Evolutionary conservation across 305 asterid genomes (phyloP).

Genomic region (Stenogyne calaminthoides): DNA sequence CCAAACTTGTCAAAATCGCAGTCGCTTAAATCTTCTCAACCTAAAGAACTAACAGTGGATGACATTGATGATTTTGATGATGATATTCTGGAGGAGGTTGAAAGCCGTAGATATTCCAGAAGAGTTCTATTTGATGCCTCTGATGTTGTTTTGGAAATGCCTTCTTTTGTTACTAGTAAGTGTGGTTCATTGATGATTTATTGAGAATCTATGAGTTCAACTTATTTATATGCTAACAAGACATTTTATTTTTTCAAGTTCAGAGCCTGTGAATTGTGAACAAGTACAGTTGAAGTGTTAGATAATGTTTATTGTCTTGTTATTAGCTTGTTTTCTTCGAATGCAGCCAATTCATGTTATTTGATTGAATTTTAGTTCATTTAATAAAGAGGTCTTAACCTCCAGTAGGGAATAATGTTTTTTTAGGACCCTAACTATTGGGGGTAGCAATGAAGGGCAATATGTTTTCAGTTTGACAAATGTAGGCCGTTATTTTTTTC

Average conservation of each 20-base stretch:
- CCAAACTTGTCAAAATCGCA: conserved; percentile 58
- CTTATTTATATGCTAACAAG: conserved; percentile 10
- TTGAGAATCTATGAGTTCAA: conserved; percentile 11
- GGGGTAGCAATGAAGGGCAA: too few relatives aligned
- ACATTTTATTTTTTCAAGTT: not conserved
- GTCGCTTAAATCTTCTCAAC: conserved; percentile 63
- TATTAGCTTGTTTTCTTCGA: conserved; percentile 12
- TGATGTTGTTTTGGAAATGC: conserved; percentile 80
- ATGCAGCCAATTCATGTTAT: conserved; percentile 3
- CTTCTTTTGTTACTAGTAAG: conserved; percentile 86
- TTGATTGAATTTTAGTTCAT: not conserved
- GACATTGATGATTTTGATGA: conserved; percentile 94
- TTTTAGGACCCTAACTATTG: too few relatives aligned
- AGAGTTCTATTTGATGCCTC: conserved; percentile 93
- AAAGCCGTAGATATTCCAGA: conserved; percentile 83
- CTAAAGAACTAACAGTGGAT: conserved; percentile 79
- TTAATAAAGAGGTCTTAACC: too few relatives aligned
- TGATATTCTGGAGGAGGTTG: conserved; percentile 67
- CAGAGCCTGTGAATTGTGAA: conserved; percentile 12
- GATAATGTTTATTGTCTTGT: conserved; percentile 12
- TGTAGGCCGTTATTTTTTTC: too few relatives aligned
- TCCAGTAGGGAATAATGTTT: too few relatives aligned
- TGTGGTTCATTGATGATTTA: conserved; percentile 17
- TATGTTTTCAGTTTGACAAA: too few relatives aligned
- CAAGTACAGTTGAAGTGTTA: conserved; percentile 9